Evolutionary conservation across 441 rosid species (phyloP).

Genomic region (Hypseocharis bilobata): DNA sequence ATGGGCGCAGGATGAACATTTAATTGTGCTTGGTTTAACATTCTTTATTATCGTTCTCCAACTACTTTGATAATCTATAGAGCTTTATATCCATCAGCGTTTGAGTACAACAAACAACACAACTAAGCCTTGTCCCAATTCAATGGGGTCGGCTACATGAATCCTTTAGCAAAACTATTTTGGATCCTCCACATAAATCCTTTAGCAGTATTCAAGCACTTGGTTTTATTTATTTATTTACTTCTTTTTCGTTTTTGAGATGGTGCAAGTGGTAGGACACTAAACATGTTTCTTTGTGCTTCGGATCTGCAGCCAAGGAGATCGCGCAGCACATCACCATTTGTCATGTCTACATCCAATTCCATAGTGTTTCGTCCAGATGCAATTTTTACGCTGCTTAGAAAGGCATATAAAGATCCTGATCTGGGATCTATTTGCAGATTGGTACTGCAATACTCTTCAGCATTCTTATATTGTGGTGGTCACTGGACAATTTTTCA

Average conservation of each 20-base stretch:
- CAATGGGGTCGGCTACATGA: no score
- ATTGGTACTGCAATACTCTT: constrained; percentile 36
- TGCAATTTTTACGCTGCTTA: constrained; percentile 49
- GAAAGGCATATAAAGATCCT: constrained; percentile 60
- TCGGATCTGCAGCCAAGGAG: constrained; percentile 55
- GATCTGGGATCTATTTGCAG: constrained; percentile 56
- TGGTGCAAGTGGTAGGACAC: constrained; percentile 7
- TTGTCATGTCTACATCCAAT: constrained; percentile 37
- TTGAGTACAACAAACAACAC: no score
- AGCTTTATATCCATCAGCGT: not conserved
- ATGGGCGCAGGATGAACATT: not conserved
- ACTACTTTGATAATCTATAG: not conserved
- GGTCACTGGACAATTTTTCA: not conserved
- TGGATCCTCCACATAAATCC: no score
- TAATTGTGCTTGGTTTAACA: not conserved
- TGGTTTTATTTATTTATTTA: not conserved
- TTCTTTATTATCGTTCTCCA: not conserved
- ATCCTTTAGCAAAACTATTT: no score
- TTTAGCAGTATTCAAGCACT: not conserved
- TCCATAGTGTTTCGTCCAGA: constrained; percentile 58
- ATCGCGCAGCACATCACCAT: constrained; percentile 43
- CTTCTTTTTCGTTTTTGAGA: no score
- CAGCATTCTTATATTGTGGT: constrained; percentile 17
- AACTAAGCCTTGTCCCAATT: no score
- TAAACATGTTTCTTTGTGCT: constrained; percentile 15